Conservation (phyloP, 2,329 filamentous ascomycete species). For the Colletotrichum falcatum region DNA sequence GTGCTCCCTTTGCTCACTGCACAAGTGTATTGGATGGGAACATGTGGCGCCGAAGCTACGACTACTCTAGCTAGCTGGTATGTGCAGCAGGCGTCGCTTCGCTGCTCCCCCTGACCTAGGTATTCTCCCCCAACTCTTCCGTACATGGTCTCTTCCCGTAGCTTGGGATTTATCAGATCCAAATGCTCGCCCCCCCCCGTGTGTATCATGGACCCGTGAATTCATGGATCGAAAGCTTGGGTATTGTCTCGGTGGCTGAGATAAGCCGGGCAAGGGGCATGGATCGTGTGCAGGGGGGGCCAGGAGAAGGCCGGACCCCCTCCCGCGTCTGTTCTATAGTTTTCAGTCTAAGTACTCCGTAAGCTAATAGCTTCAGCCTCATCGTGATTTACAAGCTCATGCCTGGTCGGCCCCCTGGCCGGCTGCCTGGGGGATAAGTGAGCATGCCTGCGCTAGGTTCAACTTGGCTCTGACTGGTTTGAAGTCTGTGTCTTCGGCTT, state of each 20-base stretch:
- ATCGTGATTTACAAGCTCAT: conserved; percentile 8
- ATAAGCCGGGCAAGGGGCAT: conserved; percentile 24
- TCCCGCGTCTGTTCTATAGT: not conserved
- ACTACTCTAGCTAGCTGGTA: conserved; percentile 16
- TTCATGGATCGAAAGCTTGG: conserved; percentile 1
- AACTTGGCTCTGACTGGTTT: not conserved
- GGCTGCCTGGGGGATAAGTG: not conserved
- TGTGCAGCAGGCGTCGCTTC: conserved; percentile 12
- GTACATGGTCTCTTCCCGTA: not conserved
- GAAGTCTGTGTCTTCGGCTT: not conserved
- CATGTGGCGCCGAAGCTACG: conserved; percentile 28
- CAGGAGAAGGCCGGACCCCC: not conserved
- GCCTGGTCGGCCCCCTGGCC: not conserved
- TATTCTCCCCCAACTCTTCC: not conserved
- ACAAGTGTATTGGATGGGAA: conserved; percentile 21
- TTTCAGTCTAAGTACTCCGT: no score
- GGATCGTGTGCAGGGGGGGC: conserved; percentile 23
- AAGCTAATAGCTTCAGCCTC: conserved; percentile 1
- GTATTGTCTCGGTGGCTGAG: not conserved
- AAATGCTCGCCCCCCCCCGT: not conserved
- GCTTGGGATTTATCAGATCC: not conserved
- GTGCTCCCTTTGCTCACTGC: conserved; percentile 17
- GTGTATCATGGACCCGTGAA: not conserved
- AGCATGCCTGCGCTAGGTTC: not conserved
- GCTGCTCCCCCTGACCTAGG: not conserved